A percentile compares a stretch with the other conserved stretches of the same genome.
phyloP scores from a whole-genome alignment of 176 grass and related monocot species.

The Themeda triandra region DNA sequence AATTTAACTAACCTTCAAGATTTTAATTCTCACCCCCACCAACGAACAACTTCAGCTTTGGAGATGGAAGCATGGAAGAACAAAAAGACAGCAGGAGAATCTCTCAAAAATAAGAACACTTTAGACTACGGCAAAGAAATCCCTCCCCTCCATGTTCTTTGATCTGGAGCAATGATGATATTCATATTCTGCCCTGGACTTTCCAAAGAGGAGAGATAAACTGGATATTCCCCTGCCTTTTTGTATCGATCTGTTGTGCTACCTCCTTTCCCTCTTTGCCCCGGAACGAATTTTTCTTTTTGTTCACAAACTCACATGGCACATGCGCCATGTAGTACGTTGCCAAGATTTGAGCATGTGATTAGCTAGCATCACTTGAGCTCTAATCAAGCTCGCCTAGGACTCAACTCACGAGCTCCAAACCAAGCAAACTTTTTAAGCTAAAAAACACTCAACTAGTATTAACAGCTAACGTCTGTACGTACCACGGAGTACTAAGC shows the following conservation, averaged over 20 bases:
- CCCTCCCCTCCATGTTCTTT: neutral
- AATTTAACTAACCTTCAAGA: neutral
- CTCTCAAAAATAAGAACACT: neutral
- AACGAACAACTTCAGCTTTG: neutral
- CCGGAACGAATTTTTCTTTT: conserved; percentile 7
- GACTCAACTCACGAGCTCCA: neutral
- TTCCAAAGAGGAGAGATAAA: neutral
- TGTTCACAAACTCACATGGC: neutral
- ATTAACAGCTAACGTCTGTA: neutral
- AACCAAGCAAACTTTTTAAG: neutral
- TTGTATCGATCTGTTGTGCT: conserved; percentile 16
- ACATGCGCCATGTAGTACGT: neutral
- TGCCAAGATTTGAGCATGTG: neutral
- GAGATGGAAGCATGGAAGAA: neutral
- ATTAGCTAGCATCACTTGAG: neutral
- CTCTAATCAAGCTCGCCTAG: neutral
- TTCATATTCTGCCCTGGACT: neutral
- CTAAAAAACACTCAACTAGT: no score
- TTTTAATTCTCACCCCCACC: neutral
- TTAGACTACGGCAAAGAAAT: neutral
- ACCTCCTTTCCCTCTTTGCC: neutral
- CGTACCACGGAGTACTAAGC: no score
- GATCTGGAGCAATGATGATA: neutral
- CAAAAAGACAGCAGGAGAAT: neutral
- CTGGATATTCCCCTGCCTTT: conserved; percentile 7